These are phyloP conservation scores for Camellia oleifera DNA, from an alignment of 179 eudicot species.

Conservation along the genomic window DNA sequence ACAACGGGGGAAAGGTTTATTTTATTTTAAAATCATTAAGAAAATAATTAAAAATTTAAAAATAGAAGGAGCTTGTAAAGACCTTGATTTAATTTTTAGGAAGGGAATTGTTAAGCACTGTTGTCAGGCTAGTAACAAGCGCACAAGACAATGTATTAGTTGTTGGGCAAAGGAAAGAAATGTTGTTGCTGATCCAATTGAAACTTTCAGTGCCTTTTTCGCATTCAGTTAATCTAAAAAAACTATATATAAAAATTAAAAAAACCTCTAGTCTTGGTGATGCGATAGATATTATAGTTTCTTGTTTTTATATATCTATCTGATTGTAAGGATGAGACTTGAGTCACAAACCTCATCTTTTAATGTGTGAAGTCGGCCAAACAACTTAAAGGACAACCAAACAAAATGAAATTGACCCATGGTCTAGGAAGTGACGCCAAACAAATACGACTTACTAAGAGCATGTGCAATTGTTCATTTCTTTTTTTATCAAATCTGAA, in stretches of 20 bases:
- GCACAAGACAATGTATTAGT: background rate
- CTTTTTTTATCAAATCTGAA: too few relatives aligned
- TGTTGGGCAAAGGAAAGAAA: background rate
- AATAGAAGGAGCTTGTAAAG: background rate
- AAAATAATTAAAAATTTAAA: background rate
- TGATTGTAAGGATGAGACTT: too few relatives aligned
- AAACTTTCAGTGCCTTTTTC: background rate
- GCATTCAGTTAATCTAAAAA: background rate
- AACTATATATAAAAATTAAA: too few relatives aligned
- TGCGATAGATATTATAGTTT: background rate
- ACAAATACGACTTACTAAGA: too few relatives aligned
- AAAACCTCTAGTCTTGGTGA: too few relatives aligned
- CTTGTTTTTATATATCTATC: too few relatives aligned
- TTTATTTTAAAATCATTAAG: background rate
- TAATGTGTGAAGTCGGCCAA: too few relatives aligned
- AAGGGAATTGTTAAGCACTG: background rate
- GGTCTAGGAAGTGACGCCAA: too few relatives aligned
- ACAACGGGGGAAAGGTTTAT: background rate
- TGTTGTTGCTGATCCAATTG: background rate
- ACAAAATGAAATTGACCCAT: too few relatives aligned
- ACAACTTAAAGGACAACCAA: too few relatives aligned
- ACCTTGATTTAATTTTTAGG: background rate
- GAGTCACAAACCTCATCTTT: too few relatives aligned
- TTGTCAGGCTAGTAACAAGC: background rate
- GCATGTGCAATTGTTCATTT: too few relatives aligned